Evolutionary conservation across 148 eudicot genomes (phyloP).

Genomic region (Hydrangea macrophylla): DNA sequence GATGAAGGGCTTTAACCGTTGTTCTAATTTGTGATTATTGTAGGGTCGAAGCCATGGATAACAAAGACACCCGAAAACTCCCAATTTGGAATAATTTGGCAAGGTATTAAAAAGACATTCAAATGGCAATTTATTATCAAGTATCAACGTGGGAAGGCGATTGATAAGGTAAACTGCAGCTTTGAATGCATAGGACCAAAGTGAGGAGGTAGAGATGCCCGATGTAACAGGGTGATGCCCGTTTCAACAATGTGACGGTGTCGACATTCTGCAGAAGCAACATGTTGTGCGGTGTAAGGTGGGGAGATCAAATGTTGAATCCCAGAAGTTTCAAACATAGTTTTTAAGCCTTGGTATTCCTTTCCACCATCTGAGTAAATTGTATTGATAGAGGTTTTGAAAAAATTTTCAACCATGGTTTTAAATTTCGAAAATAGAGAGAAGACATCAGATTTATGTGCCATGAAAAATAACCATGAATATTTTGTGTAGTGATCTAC

Average conservation of each 20-base stretch:
- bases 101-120: slow-evolving; percentile 4
- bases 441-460: background rate
- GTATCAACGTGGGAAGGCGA: slow-evolving; percentile 1
- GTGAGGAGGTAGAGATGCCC: slow-evolving; percentile 2
- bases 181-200: slow-evolving; percentile 12
- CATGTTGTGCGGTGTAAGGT: background rate
- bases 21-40: too few relatives aligned
- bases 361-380: background rate
- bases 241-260: background rate
- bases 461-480: background rate
- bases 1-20: too few relatives aligned
- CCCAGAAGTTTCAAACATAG: background rate
- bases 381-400: background rate
- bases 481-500: background rate
- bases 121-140: slow-evolving; percentile 12
- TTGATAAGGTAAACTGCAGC: slow-evolving; percentile 7
- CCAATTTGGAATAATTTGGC: slow-evolving; percentile 12
- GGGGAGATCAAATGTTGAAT: background rate
- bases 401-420: background rate
- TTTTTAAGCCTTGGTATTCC: background rate
- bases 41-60: too few relatives aligned
- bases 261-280: slow-evolving; percentile 3
- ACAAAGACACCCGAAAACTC: too few relatives aligned
- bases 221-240: slow-evolving; percentile 5
- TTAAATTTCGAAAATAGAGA: background rate